Evolutionary conservation across 179 eudicot genomes (phyloP).

Genomic region (Gypsophila paniculata): DNA sequence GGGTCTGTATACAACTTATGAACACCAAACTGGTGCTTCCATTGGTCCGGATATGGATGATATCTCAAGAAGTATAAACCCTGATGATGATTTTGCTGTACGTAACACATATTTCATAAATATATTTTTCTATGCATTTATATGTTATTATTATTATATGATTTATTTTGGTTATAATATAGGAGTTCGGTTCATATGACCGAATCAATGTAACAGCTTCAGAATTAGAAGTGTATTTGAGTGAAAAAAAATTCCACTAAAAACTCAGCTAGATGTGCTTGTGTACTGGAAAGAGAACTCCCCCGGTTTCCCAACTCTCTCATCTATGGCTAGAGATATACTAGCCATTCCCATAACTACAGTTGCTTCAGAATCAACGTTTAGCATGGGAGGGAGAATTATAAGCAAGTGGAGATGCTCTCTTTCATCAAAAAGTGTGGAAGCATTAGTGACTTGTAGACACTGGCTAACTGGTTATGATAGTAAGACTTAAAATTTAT

Average conservation of each 20-base stretch:
- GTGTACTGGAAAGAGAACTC: not conserved
- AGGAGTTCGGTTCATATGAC: not conserved
- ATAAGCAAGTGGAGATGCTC: too few relatives aligned
- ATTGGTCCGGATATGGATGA: too few relatives aligned
- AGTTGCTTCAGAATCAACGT: constrained; percentile 9
- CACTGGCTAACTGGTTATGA: too few relatives aligned
- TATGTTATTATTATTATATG: not conserved
- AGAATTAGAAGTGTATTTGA: not conserved
- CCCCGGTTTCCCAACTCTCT: not conserved
- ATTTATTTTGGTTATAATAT: too few relatives aligned
- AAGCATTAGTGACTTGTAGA: too few relatives aligned
- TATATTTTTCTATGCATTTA: too few relatives aligned
- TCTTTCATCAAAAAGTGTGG: too few relatives aligned
- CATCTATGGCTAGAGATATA: constrained; percentile 16
- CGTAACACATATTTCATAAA: too few relatives aligned
- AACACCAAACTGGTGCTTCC: not conserved
- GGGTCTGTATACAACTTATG: too few relatives aligned
- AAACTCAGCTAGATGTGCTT: not conserved
- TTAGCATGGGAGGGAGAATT: too few relatives aligned
- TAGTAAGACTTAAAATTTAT: too few relatives aligned
- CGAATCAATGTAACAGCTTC: not conserved
- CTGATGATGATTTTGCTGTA: not conserved
- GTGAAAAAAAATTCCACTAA: not conserved
- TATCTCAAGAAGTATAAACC: not conserved
- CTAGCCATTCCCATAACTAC: constrained; percentile 14